These are phyloP conservation scores for Ogataea methanolica DNA, from an alignment of 805 yeast species.

Conservation along the genomic window DNA sequence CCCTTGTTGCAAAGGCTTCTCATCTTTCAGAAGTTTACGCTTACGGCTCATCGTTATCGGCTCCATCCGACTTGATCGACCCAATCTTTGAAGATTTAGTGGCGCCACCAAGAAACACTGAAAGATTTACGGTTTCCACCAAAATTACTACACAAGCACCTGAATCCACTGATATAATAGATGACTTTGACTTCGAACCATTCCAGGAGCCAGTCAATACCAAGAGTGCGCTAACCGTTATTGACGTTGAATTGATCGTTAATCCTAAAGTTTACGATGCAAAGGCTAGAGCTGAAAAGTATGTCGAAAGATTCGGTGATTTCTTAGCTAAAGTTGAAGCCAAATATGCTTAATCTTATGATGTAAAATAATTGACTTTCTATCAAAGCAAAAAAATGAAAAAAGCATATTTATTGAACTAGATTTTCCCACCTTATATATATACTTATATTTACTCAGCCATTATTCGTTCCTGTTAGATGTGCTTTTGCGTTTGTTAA, in stretches of 20 bases:
- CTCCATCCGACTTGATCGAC: conserved; percentile 47
- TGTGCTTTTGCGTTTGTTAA: too few relatives aligned
- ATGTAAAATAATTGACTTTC: too few relatives aligned
- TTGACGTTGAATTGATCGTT: conserved; percentile 32
- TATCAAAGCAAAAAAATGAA: too few relatives aligned
- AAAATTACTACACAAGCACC: conserved; percentile 21
- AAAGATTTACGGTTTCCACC: conserved; percentile 38
- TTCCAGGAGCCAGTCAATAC: conserved; percentile 14
- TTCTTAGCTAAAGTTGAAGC: conserved; percentile 17
- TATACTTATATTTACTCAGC: too few relatives aligned
- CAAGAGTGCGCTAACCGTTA: conserved; percentile 22
- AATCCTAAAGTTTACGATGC: conserved; percentile 40
- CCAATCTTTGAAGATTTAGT: conserved; percentile 56
- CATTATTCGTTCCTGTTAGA: too few relatives aligned
- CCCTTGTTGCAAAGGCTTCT: conserved; percentile 40
- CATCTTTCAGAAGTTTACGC: conserved; percentile 40
- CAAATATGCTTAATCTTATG: conserved; percentile 4
- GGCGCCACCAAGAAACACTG: conserved; percentile 38
- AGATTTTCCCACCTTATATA: too few relatives aligned
- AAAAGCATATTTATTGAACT: too few relatives aligned
- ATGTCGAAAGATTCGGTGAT: conserved; percentile 22
- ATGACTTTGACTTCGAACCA: conserved; percentile 24
- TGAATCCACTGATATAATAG: conserved; percentile 10
- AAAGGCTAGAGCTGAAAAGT: conserved; percentile 40
- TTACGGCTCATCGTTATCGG: conserved; percentile 32